phyloP scores from a whole-genome alignment of 2,329 filamentous ascomycete genomes.

The Xylariaceae sp. region DNA sequence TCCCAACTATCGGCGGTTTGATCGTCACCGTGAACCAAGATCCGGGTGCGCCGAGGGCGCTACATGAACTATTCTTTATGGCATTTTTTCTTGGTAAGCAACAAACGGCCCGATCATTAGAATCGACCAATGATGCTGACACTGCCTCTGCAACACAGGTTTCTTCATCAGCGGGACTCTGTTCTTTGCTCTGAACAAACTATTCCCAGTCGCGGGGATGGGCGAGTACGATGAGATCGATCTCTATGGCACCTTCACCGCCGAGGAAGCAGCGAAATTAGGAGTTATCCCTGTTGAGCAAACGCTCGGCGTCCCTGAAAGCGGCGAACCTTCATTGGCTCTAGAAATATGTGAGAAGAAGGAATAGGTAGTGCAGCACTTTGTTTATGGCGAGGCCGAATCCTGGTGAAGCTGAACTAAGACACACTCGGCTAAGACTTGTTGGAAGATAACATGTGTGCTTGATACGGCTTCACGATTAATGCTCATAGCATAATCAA shows the following conservation, averaged over 20 bases:
- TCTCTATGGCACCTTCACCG: constrained; percentile 48
- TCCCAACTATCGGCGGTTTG: constrained; percentile 46
- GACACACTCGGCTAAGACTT: neutral
- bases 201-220: constrained; percentile 44
- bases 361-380: constrained; percentile 7
- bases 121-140: constrained; percentile 1
- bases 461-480: neutral
- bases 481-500: too few species aligned
- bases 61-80: constrained; percentile 51
- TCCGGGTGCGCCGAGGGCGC: constrained; percentile 36
- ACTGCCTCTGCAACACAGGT: constrained; percentile 29
- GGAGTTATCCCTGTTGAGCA: constrained; percentile 37
- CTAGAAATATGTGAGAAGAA: constrained; percentile 23
- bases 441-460: neutral
- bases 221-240: constrained; percentile 48
- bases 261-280: constrained; percentile 44
- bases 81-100: constrained; percentile 47
- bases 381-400: neutral
- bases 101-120: neutral
- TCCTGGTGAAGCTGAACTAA: neutral
- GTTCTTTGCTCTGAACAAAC: constrained; percentile 38
- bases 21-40: constrained; percentile 36
- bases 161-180: constrained; percentile 41
- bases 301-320: constrained; percentile 7
- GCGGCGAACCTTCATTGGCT: constrained; percentile 12